Evolutionary conservation across 2,329 filamentous ascomycete species (phyloP).

Genomic region (Alternaria atra): DNA sequence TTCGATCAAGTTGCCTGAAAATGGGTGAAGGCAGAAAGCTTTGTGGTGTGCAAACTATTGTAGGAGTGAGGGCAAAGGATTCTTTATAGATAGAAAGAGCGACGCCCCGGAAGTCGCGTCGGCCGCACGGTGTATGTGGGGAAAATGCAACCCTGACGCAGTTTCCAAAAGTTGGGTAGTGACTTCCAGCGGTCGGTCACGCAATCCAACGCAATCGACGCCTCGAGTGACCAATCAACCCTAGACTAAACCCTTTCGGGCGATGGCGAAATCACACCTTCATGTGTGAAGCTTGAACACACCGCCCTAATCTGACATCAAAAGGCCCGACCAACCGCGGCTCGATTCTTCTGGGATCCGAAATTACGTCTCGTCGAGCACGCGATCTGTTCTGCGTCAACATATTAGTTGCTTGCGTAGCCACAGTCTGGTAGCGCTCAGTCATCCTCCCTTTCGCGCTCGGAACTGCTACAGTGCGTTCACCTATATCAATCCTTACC

Average conservation of each 20-base stretch:
- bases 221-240: constrained; percentile 1
- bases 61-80: constrained; percentile 16
- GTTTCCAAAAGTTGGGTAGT: constrained; percentile 15
- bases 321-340: constrained; percentile 5
- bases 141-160: constrained; percentile 21
- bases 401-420: background rate
- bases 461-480: background rate
- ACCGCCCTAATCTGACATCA: constrained; percentile 11
- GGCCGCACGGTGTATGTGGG: constrained; percentile 31
- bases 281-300: background rate
- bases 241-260: constrained; percentile 10
- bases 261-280: constrained; percentile 8
- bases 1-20: background rate
- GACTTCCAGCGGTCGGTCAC: constrained; percentile 14
- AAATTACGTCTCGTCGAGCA: background rate
- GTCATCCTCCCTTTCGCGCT: background rate
- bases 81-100: constrained; percentile 26
- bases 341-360: background rate
- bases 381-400: background rate
- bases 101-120: constrained; percentile 13
- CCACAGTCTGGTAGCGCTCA: background rate
- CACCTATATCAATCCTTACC: background rate
- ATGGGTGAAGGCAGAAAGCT: background rate
- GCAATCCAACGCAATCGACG: constrained; percentile 21
- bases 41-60: constrained; percentile 1